Conservation (phyloP, 1,139 yeast species). For the Magnusiomyces tetraspermus region DNA sequence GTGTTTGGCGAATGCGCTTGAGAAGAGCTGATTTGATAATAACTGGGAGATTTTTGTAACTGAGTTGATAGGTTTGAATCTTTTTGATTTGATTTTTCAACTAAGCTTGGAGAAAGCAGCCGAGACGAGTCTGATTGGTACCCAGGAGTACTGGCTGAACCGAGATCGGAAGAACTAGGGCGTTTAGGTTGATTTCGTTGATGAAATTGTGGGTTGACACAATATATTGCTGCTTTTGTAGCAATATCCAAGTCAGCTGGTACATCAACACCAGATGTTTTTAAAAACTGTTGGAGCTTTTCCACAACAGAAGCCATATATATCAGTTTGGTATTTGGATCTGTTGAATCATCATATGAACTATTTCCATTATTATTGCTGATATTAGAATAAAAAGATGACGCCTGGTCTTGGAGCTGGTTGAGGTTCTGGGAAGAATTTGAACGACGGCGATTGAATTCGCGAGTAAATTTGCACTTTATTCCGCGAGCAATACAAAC, state of each 20-base stretch:
- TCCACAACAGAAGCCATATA: background rate
- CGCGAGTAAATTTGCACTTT: constrained; percentile 28
- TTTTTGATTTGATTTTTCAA: background rate
- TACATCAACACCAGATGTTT: background rate
- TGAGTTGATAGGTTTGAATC: background rate
- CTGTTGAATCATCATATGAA: background rate
- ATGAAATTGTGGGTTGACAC: background rate
- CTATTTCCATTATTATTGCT: background rate
- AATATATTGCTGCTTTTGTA: background rate
- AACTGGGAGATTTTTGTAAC: background rate
- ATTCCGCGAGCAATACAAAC: constrained; percentile 26
- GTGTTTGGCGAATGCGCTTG: too few relatives aligned
- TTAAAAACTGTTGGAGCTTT: background rate
- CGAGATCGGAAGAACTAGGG: background rate
- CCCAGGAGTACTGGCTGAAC: background rate
- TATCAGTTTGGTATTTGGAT: background rate
- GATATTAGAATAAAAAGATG: too few relatives aligned
- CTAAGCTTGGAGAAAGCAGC: background rate
- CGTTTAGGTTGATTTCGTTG: background rate
- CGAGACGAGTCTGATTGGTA: background rate
- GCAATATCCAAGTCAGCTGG: background rate
- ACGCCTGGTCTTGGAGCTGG: too few relatives aligned
- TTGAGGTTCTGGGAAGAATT: background rate
- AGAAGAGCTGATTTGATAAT: too few relatives aligned
- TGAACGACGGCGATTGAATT: constrained; percentile 19